phyloP scores from a whole-genome alignment of 352 stramenopile genomes.

The Phytophthora kernoviae region DNA sequence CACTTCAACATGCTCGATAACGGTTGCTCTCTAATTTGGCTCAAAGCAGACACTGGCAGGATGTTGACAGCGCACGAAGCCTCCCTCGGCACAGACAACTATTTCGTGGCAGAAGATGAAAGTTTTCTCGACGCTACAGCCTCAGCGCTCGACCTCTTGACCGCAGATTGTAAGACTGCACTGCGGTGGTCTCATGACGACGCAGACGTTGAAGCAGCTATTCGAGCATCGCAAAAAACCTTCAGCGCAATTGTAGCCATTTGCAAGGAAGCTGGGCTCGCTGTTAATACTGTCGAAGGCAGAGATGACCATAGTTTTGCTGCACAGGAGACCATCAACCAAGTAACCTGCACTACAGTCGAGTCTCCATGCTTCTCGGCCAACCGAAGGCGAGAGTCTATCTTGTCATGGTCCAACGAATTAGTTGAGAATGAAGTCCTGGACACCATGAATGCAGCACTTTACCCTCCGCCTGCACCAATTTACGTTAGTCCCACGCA shows the following conservation, averaged over 20 bases:
- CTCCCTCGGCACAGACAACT: neutral
- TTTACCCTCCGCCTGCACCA: slow-evolving; percentile 8
- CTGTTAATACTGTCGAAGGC: neutral
- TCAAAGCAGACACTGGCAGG: no score
- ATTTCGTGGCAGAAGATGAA: slow-evolving; percentile 44
- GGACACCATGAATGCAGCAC: neutral
- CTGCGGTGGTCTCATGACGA: slow-evolving; percentile 27
- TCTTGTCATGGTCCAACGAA: neutral
- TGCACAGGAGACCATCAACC: neutral
- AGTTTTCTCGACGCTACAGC: slow-evolving; percentile 32
- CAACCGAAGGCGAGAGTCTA: neutral
- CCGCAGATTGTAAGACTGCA: slow-evolving; percentile 16
- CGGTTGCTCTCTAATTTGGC: slow-evolving; percentile 9
- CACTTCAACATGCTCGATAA: slow-evolving; percentile 29
- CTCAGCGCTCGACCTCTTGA: slow-evolving; percentile 26
- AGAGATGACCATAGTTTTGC: neutral
- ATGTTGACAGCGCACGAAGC: no score
- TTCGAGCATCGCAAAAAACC: slow-evolving; percentile 20
- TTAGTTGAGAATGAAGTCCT: neutral
- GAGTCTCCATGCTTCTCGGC: neutral
- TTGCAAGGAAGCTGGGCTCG: slow-evolving; percentile 31
- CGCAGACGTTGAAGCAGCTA: slow-evolving; percentile 13
- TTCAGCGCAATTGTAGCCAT: slow-evolving; percentile 22
- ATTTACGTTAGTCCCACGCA: slow-evolving; percentile 21
- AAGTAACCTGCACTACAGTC: neutral